Percentiles rank a stretch among this genome's conserved stretches.
These are phyloP conservation scores for Dissoconium aciculare DNA, from an alignment of 2,329 filamentous ascomycete genomes.

Conservation along the genomic window DNA sequence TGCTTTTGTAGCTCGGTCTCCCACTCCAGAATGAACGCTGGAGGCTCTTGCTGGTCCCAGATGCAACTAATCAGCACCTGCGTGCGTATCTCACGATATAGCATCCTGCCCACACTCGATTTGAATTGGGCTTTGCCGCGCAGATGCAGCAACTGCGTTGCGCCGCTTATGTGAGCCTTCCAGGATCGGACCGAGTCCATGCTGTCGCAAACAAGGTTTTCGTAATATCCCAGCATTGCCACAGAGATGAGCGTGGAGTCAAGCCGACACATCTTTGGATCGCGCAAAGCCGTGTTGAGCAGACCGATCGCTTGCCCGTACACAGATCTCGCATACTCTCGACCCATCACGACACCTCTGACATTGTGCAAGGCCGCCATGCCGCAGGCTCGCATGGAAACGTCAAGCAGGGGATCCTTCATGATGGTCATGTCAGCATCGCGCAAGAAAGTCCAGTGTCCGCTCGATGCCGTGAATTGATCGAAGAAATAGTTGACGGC, in stretches of 20 bases:
- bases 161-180: slow-evolving; percentile 27
- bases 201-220: slow-evolving; percentile 22
- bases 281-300: slow-evolving; percentile 21
- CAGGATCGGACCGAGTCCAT: slow-evolving; percentile 21
- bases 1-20: slow-evolving; percentile 13
- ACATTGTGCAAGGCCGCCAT: slow-evolving; percentile 21
- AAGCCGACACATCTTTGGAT: slow-evolving; percentile 17
- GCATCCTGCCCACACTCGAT: slow-evolving; percentile 12
- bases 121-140: slow-evolving; percentile 21
- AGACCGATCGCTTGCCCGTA: slow-evolving; percentile 21
- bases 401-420: slow-evolving; percentile 15
- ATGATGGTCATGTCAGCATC: slow-evolving; percentile 7
- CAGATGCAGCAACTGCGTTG: slow-evolving; percentile 22
- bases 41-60: slow-evolving; percentile 19
- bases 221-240: slow-evolving; percentile 25
- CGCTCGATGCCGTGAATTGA: slow-evolving; percentile 15
- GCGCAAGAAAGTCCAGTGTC: slow-evolving; percentile 19
- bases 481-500: slow-evolving; percentile 20
- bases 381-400: slow-evolving; percentile 20
- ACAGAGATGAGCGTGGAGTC: slow-evolving; percentile 25
- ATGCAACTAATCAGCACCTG: slow-evolving; percentile 18
- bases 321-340: slow-evolving; percentile 14
- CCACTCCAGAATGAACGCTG: slow-evolving; percentile 18
- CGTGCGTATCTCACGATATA: slow-evolving; percentile 19
- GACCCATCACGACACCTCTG: slow-evolving; percentile 11